Conservation (phyloP, 176 grass and related monocot species). For the Musa troglodytarum region DNA sequence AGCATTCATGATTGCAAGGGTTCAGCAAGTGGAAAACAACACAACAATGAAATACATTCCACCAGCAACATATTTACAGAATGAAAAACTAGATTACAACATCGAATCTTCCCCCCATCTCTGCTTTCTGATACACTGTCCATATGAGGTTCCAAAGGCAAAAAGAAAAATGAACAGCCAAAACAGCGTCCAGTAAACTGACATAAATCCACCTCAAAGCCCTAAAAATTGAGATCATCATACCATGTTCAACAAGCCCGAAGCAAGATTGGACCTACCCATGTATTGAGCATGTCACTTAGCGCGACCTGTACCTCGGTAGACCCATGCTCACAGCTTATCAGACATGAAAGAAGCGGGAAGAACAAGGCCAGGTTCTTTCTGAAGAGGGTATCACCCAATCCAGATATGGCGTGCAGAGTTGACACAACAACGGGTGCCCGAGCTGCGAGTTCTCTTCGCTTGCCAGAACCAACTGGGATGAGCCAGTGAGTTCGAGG, state of each 20-base stretch:
- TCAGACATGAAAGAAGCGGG: conserved; percentile 65
- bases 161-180: background rate
- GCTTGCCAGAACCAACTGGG: conserved; percentile 72
- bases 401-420: conserved; percentile 68
- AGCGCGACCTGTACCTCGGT: conserved; percentile 88
- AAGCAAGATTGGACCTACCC: conserved; percentile 75
- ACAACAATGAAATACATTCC: too few species aligned
- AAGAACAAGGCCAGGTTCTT: conserved; percentile 80
- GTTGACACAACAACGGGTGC: conserved; percentile 81
- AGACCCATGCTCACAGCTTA: conserved; percentile 94
- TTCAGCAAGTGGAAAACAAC: too few species aligned
- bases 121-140: background rate
- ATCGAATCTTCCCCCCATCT: background rate
- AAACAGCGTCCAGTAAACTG: background rate
- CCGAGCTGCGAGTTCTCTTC: conserved; percentile 89
- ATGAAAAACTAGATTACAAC: background rate
- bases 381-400: conserved; percentile 54
- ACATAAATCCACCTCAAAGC: too few species aligned
- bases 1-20: too few species aligned
- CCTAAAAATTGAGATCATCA: too few species aligned
- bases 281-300: conserved; percentile 75
- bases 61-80: too few species aligned
- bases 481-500: conserved; percentile 61
- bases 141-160: background rate
- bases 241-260: conserved; percentile 48